Base-by-base conservation (phyloP, 805 yeast genomes). In the Maudiozyma turicensis region DNA sequence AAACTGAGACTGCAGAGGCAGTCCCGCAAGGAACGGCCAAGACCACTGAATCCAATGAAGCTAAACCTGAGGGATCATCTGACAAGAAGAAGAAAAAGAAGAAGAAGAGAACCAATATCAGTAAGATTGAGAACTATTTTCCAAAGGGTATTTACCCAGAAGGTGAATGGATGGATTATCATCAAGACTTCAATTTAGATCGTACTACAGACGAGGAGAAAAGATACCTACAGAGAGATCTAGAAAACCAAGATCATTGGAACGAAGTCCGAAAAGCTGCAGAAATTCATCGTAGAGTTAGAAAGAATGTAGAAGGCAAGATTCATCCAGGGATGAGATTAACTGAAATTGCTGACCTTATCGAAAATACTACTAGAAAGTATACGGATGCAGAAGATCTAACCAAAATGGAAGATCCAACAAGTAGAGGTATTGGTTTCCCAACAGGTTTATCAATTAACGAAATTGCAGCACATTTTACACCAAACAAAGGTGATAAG, bases 391-490 rank as follows among this genome's bases (percentile, higher is more conserved):
- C 83, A 46, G 64, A 67, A 33, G 84, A 81, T 58, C 74, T 80
- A 41, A 75, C 77, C 32, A 74, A 77, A 52, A 58, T 58, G 58
- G 64, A 58, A 4, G 54, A 58, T 43, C 67, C 67, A 14, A 63
- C 64, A 44, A 66, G 70, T 29, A 93, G 88, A 14, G 99, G 99
- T 39, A 80, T 90, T 59, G 99, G 98, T 6, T 93, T 93, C 76
- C 99, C 99, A 46, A 89, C 97, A n/a, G 99, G 99, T 51, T 76
- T 93, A 39, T 87, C 96, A 1, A 68, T 91, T 54, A 93, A 93
- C 69, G 86, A 89, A 63, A 83, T 88, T 63, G 99, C 99, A 29
- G 99, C 99, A 0, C 99, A 93, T 66, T 93, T 89, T 69, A 91
- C 98, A 0, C 99, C 99, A 11, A 93, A 93, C 69, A 84, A 91